Evolutionary conservation across 306 rosid species (phyloP), one percentile per base, ranked within the genome.

Genomic region (Rubus parviflorus): DNA sequence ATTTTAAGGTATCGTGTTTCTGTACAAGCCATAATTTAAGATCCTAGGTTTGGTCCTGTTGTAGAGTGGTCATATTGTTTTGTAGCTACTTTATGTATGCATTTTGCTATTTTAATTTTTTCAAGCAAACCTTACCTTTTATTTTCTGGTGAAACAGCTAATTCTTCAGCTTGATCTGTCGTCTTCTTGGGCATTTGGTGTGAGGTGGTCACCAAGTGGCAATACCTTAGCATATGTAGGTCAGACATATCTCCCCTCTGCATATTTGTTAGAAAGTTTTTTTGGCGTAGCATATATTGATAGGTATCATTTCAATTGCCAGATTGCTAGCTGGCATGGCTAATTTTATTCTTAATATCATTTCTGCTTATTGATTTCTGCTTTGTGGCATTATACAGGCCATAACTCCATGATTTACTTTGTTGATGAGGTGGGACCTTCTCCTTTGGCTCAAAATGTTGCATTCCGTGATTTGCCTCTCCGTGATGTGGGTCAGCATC

Each of bases 401-500:
- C 98, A 95, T 77, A 92, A 91, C 84, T 95, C 99, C 52, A 87
- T 88, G 93, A 91, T 95, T 80, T 89, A 92, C 89, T 92, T 95
- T 64, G 99, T 92, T 57, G 97, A 88, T 85, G 97, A 90, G 38
- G 87, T 95, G 71, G 99, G 97, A 40, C 96, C 96, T 81, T 92
- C 99, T 80, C 97, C 99, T 77, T 83, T 89, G 91, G 95, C 97
- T 56, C 99, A 95, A 84, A 92, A 75, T 80, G 91, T 95, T 42
- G 85, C 97, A 72, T 87, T 86, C 80, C 97, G 97, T 77, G 94
- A 95, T 87, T 85, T 92, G 89, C 99, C 99, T 51, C 97, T 95
- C 74, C 96, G 97, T 88, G 99, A 95, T 92, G 99, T 95, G 97
- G 99, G 99, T 95, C 92, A 95, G 97, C 97, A 91, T 91, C 97